These are phyloP conservation scores for Acephala macrosclerotiorum DNA, from an alignment of 2,329 filamentous ascomycete species.

Conservation along the genomic window DNA sequence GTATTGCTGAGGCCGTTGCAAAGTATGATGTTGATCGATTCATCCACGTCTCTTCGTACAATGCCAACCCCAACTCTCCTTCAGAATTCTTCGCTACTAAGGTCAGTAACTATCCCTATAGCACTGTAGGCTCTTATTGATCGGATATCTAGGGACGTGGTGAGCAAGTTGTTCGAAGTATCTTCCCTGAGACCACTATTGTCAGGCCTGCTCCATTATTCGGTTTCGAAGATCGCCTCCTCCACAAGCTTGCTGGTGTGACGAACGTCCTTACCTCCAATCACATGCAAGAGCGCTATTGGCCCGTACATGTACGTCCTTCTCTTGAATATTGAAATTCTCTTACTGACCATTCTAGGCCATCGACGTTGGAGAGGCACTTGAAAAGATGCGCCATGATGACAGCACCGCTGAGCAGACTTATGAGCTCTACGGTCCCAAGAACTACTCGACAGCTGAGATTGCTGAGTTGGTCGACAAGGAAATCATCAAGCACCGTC, in stretches of 20 bases:
- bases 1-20: slow-evolving; percentile 91
- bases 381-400: slow-evolving; percentile 90
- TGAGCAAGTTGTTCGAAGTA: slow-evolving; percentile 83
- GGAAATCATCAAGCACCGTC: slow-evolving; percentile 89
- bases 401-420: slow-evolving; percentile 91
- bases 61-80: slow-evolving; percentile 78
- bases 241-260: slow-evolving; percentile 82
- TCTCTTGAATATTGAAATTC: background rate
- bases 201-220: slow-evolving; percentile 94
- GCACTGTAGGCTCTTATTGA: background rate
- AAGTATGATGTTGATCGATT: slow-evolving; percentile 98
- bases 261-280: slow-evolving; percentile 90
- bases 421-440: slow-evolving; percentile 93
- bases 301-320: slow-evolving; percentile 81
- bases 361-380: slow-evolving; percentile 87
- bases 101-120: slow-evolving; percentile 51
- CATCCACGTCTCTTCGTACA: slow-evolving; percentile 96
- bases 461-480: slow-evolving; percentile 87
- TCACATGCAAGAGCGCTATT: slow-evolving; percentile 89
- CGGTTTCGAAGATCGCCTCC: slow-evolving; percentile 91
- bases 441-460: slow-evolving; percentile 87
- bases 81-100: slow-evolving; percentile 95
- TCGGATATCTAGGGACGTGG: slow-evolving; percentile 66
- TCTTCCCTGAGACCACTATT: slow-evolving; percentile 97
- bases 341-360: slow-evolving; percentile 56